A percentile compares a stretch with the other conserved stretches of the same genome.
phyloP scores from a whole-genome alignment of 768 basidiomycete genomes.

The Mycena albidolilacea region DNA sequence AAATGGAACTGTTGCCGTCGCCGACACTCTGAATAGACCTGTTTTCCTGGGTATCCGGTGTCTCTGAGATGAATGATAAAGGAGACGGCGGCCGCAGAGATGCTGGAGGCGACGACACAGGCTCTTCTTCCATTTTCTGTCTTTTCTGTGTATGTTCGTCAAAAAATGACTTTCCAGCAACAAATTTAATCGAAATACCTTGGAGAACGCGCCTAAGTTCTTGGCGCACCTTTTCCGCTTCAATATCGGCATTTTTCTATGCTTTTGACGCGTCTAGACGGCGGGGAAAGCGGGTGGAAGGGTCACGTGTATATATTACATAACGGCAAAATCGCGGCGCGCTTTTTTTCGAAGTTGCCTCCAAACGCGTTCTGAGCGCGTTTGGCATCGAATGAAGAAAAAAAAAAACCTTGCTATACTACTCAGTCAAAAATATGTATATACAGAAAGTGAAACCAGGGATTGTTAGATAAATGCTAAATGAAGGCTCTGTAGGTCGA shows the following conservation, averaged over 20 bases:
- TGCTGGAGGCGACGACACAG: neutral
- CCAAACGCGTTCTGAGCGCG: no score
- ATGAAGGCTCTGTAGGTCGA: neutral
- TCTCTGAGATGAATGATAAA: neutral
- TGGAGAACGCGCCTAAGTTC: neutral
- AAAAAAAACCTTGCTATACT: no score
- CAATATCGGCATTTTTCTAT: neutral
- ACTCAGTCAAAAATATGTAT: no score
- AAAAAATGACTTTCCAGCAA: neutral
- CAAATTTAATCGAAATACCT: neutral
- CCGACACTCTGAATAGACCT: neutral
- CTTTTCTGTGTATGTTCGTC: neutral
- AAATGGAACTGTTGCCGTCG: neutral
- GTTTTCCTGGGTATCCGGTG: neutral
- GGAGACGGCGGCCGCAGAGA: neutral
- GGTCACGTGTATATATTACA: neutral
- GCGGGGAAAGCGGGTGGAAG: neutral
- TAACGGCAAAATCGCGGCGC: neutral
- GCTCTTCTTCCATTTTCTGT: neutral
- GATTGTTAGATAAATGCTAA: no score
- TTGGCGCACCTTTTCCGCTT: neutral
- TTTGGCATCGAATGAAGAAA: no score
- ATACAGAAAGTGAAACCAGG: no score
- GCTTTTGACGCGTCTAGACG: neutral
- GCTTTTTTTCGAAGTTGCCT: neutral